Base-by-base conservation (phyloP, 2,329 filamentous ascomycete species). In the Monosporascus sp. region DNA sequence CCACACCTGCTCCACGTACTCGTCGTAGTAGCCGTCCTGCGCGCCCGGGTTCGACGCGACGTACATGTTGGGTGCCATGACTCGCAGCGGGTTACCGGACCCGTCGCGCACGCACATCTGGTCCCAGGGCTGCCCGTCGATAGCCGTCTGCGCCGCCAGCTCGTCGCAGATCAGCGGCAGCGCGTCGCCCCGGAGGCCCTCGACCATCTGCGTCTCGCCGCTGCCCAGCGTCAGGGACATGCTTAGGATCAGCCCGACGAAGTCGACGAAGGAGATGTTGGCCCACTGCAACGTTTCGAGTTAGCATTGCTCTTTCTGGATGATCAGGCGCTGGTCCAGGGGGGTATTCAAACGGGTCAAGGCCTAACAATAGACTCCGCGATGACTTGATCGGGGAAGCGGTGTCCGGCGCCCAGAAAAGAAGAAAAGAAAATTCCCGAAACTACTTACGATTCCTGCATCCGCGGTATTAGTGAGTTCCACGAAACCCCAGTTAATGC, bases 241-340 rank as follows among this genome's bases (percentile, higher is more conserved):
- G 38, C 77, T 75, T 1, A 81, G 67, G 0, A 74, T 65, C 17
- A 81, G 67, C 3, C 76, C 67, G n/a, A 78, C 70, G 55, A 76
- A 78, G 62, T 79, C 76, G 17, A 79, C 76, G 44, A 74, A 77
- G 48, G 72, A 75, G 43, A 79, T 69, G 57, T 78, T 78, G 44
- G 73, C 71, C 17, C 65, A 74, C 31, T 35, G 31, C 9, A 35
- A 35, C 31, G 31, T 5, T 35, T 35, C 4, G 11, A 11, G 31
- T 35, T 35, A 35, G 31, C 5, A 35, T 35, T 14, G 31, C 31
- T 35, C 11, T 31, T 14, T 35, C 31, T 35, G 14, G 31, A 35
- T 5, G 11, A 14, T 35, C 31, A 31, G 31, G 31, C 9, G 31
- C 11, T 14, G 11, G 31, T 5, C 11, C 4, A 11, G 31, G 31